Conservation (phyloP, 495 filamentous ascomycete genomes). For the Penicillium alfredii region DNA sequence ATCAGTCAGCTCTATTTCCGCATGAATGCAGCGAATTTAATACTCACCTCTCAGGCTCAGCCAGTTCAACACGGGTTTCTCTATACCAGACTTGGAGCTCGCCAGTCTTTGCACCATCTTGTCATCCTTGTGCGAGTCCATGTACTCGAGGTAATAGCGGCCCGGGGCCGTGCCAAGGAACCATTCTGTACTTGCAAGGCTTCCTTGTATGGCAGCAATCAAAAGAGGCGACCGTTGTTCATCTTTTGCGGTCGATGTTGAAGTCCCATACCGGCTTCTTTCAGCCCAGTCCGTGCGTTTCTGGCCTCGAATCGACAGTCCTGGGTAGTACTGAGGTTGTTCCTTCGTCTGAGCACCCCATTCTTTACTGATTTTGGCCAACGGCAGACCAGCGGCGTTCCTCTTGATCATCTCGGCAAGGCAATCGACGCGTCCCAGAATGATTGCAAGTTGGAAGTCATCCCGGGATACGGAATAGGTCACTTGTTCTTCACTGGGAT, state of each 20-base stretch:
- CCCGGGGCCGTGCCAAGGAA: slow-evolving; percentile 60
- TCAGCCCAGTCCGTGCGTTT: slow-evolving; percentile 65
- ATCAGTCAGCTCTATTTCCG: neutral
- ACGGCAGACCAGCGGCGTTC: slow-evolving; percentile 57
- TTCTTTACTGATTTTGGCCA: slow-evolving; percentile 54
- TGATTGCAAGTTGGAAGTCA: slow-evolving; percentile 37
- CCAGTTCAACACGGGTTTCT: slow-evolving; percentile 55
- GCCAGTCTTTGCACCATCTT: slow-evolving; percentile 49
- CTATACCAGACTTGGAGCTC: slow-evolving; percentile 49
- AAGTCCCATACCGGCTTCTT: too few species aligned
- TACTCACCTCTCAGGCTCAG: slow-evolving; percentile 46
- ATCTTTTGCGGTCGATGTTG: too few species aligned
- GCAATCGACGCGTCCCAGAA: slow-evolving; percentile 36
- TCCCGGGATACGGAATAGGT: slow-evolving; percentile 4
- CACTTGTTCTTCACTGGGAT: slow-evolving; percentile 20
- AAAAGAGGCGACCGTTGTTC: slow-evolving; percentile 50
- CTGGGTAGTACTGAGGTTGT: slow-evolving; percentile 64
- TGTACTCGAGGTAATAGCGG: slow-evolving; percentile 57
- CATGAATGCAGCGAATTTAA: neutral
- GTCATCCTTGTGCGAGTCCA: slow-evolving; percentile 50
- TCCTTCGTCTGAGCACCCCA: slow-evolving; percentile 49
- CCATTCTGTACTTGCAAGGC: slow-evolving; percentile 59
- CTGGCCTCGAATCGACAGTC: slow-evolving; percentile 63
- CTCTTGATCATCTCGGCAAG: slow-evolving; percentile 45
- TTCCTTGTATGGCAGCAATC: slow-evolving; percentile 49